These are phyloP conservation scores for Rhododendron molle DNA, from an alignment of 148 eudicot genomes.

Conservation along the genomic window DNA sequence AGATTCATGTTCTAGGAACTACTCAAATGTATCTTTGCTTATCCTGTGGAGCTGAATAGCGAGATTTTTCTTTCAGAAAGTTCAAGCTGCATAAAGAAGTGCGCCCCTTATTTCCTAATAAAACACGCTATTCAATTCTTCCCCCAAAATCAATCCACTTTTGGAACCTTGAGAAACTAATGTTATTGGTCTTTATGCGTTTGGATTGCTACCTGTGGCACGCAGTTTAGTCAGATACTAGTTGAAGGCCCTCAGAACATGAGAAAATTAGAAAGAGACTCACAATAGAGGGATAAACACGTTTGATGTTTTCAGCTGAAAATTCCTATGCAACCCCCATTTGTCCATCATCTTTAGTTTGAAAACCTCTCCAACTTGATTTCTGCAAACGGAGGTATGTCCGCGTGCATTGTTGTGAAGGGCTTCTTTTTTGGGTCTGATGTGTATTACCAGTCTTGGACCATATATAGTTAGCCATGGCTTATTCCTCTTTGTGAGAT, in stretches of 20 bases:
- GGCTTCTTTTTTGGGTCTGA: slow-evolving; percentile 56
- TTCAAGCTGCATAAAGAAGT: background rate
- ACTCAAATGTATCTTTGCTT: background rate
- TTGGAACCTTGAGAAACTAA: background rate
- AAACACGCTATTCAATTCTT: background rate
- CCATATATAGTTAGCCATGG: background rate
- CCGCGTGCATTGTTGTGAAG: slow-evolving; percentile 75
- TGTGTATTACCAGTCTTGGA: background rate
- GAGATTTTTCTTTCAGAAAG: background rate
- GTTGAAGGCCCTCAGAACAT: background rate
- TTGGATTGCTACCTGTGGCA: background rate
- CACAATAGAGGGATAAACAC: background rate
- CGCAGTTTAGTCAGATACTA: background rate
- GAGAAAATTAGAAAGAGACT: background rate
- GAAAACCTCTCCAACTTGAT: slow-evolving; percentile 54
- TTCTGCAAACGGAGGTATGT: slow-evolving; percentile 62
- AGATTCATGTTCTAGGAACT: background rate
- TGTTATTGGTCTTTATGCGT: background rate
- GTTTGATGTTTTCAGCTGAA: background rate
- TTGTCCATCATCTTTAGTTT: slow-evolving; percentile 71
- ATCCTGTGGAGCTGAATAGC: background rate
- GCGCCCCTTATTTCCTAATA: background rate
- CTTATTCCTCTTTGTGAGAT: slow-evolving; percentile 18
- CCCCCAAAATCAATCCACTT: background rate
- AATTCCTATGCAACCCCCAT: background rate